Conservation (phyloP, 2,329 filamentous ascomycete genomes). For the Diaporthe velutina region DNA sequence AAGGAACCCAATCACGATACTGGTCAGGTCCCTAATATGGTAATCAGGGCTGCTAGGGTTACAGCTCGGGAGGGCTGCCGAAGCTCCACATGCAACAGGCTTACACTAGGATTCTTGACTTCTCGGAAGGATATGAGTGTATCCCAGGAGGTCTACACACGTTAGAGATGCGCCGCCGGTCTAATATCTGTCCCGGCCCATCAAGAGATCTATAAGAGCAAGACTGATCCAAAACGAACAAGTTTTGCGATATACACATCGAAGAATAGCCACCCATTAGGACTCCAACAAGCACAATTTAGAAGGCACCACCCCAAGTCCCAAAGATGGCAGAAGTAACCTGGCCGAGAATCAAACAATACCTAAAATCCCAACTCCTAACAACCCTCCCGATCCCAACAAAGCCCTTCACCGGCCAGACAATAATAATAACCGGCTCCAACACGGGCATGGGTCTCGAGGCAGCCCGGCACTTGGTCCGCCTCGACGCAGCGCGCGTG, state of each 20-base stretch:
- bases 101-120: not conserved
- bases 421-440: conserved; percentile 54
- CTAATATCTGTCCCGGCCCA: not conserved
- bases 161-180: not conserved
- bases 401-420: conserved; percentile 41
- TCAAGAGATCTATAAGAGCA: not conserved
- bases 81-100: conserved; percentile 5
- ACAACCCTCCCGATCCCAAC: not conserved
- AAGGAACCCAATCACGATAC: not conserved
- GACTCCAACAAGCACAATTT: not conserved
- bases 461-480: conserved; percentile 51
- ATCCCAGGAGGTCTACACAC: no score
- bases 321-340: not conserved
- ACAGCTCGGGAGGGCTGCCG: not conserved
- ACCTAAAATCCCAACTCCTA: conserved; percentile 15
- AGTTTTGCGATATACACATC: not conserved
- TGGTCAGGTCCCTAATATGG: not conserved
- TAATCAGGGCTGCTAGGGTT: not conserved
- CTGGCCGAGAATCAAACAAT: not conserved
- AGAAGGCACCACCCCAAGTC: no score
- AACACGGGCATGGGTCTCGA: conserved; percentile 57
- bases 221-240: not conserved
- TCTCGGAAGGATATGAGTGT: not conserved
- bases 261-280: not conserved
- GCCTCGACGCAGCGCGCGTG: conserved; percentile 52